phyloP scores from a whole-genome alignment of 805 yeast genomes.

The Metschnikowia picachoensis region DNA sequence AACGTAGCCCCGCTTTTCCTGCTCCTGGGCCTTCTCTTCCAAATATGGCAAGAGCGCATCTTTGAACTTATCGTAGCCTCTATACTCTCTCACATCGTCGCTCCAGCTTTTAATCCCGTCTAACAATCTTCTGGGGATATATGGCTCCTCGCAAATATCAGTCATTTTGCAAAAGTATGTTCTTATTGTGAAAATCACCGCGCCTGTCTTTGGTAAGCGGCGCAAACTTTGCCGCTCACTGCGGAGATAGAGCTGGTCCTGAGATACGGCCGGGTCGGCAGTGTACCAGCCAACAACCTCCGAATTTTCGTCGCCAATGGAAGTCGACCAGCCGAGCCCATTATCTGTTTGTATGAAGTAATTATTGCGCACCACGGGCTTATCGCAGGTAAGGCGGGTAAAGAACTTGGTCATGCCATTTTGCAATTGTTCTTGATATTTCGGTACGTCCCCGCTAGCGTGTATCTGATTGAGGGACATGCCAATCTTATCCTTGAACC shows the following conservation, averaged over 20 bases:
- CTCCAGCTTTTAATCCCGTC: conserved; percentile 60
- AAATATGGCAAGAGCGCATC: conserved; percentile 55
- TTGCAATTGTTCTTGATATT: conserved; percentile 54
- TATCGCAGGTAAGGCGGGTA: conserved; percentile 50
- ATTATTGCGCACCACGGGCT: conserved; percentile 64
- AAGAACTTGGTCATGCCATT: conserved; percentile 66
- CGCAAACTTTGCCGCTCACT: conserved; percentile 64
- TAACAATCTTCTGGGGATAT: conserved; percentile 55
- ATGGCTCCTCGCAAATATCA: conserved; percentile 55
- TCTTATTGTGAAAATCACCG: conserved; percentile 54
- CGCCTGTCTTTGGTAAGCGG: conserved; percentile 58
- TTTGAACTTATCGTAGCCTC: conserved; percentile 53
- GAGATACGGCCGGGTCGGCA: conserved; percentile 46
- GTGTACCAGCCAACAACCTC: conserved; percentile 63
- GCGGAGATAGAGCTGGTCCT: conserved; percentile 50
- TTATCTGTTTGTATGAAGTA: conserved; percentile 64
- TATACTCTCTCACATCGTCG: conserved; percentile 55
- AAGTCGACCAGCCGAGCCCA: conserved; percentile 58
- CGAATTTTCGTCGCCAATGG: conserved; percentile 54
- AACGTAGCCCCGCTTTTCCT: conserved; percentile 41
- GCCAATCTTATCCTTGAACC: conserved; percentile 56
- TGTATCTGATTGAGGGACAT: conserved; percentile 56
- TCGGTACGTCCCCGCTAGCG: conserved; percentile 65
- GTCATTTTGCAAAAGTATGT: conserved; percentile 58
- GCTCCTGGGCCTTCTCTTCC: conserved; percentile 44